Base-by-base conservation (phyloP, 139 green algal genomes). In the Mesotaenium endlicherianum region DNA sequence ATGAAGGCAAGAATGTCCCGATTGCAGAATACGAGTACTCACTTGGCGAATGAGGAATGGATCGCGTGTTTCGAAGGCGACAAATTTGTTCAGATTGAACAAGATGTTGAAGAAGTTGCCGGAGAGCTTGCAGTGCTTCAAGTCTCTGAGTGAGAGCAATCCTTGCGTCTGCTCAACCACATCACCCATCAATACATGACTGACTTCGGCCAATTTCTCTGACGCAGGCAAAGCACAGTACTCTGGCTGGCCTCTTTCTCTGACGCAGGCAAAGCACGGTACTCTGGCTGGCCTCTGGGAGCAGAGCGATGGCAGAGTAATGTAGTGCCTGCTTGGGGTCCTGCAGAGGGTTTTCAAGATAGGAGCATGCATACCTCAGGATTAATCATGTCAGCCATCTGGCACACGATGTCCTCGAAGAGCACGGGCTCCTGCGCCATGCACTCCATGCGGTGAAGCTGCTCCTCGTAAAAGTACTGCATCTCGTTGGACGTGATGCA, bases 41-140 rank as follows among this genome's bases (percentile, higher is more conserved):
- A 90, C 92, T 86, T 95, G 93, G 5, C 93, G 91, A 30, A 93
- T 89, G 0, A 94, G 79, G 75, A 97, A 97, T 5, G 94, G 94
- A 77, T 97, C 94, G 0, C 94, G 89, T 57, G 95, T 98, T 89
- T 99, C 96, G 78, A 96, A 99, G 0, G 90, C 92, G n/a, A 99
- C 91, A 86, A 99, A 98, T 90, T 99, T 99, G 91, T 97, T 95
- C 31, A 99, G 91, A 89, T 98, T 98, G 93, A 98, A 98, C 0
- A 99, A 89, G 39, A 97, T 93, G 88, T 98, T 98, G 92, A 99
- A 98, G 30, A 99, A 91, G 43, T 95, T 95, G 38, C 91, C 93
- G 0, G 92, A 91, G 81, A 97, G 92, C 40, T 82, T 71, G 40
- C 92, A 87, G 42, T 90, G 89, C 77, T 92, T 93, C 3, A 99